phyloP scores from a whole-genome alignment of 1,139 yeast species.

The Hansenula lynferdii region DNA sequence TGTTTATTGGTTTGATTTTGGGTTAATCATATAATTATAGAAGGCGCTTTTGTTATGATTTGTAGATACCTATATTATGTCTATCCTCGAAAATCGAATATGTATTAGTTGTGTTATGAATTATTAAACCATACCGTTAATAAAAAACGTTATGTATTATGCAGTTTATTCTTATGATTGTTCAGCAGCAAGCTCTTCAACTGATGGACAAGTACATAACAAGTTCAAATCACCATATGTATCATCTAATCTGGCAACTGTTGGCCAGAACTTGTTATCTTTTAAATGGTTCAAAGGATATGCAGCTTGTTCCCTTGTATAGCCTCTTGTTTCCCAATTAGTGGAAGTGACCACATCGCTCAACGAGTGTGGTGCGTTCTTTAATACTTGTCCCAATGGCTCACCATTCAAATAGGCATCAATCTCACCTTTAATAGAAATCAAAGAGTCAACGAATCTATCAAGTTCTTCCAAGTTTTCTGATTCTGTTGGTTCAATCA shows the following conservation, averaged over 20 bases:
- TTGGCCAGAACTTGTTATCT: conserved; percentile 88
- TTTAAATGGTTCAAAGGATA: conserved; percentile 77
- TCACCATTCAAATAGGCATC: conserved; percentile 67
- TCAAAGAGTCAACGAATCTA: conserved; percentile 84
- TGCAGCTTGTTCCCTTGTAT: conserved; percentile 90
- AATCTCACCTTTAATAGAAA: conserved; percentile 79
- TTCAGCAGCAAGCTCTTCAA: conserved; percentile 37
- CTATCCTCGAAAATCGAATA: too few species aligned
- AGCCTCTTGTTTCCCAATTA: conserved; percentile 82
- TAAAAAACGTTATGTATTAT: too few species aligned
- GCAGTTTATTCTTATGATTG: too few species aligned
- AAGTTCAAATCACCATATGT: conserved; percentile 91
- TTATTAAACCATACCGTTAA: too few species aligned
- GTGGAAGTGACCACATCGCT: conserved; percentile 63
- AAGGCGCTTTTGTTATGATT: too few species aligned
- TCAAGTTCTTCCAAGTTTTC: conserved; percentile 87
- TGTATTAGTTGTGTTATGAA: too few species aligned
- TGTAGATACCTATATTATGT: too few species aligned
- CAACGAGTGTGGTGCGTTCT: conserved; percentile 90
- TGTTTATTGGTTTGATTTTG: not conserved
- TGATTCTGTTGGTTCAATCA: conserved; percentile 98
- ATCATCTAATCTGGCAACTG: conserved; percentile 88
- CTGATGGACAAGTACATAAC: conserved; percentile 89
- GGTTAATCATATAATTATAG: too few species aligned
- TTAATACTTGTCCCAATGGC: conserved; percentile 65